phyloP scores from a whole-genome alignment of 805 yeast genomes.

The Ogataea wickerhamii region DNA sequence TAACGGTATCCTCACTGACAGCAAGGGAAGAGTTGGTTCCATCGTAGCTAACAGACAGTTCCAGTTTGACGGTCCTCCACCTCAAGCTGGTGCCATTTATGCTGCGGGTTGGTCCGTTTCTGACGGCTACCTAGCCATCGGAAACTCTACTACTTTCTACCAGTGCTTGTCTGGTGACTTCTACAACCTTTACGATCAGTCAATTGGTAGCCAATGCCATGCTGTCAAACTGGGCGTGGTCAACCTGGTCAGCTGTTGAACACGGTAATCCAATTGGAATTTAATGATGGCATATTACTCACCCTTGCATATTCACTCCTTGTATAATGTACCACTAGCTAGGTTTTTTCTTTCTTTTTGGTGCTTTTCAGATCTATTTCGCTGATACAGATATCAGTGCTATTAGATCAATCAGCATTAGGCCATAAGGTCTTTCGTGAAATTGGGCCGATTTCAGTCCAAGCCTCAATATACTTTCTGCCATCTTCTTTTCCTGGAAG shows the following conservation, averaged over 20 bases:
- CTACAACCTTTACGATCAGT: constrained; percentile 54
- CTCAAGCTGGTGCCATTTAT: constrained; percentile 54
- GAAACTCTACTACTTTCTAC: constrained; percentile 46
- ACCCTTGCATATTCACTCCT: constrained; percentile 3
- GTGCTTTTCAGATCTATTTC: background rate
- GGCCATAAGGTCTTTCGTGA: background rate
- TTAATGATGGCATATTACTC: constrained; percentile 1
- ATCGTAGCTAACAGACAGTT: constrained; percentile 62
- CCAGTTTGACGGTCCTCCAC: constrained; percentile 66
- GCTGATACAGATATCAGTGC: background rate
- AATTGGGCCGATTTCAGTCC: background rate
- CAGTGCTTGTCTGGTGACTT: constrained; percentile 55
- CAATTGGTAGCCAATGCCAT: constrained; percentile 43
- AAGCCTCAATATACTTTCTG: background rate
- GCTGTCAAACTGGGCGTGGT: constrained; percentile 43
- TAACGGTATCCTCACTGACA: constrained; percentile 42
- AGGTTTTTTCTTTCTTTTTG: constrained; percentile 1
- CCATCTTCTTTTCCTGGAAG: too few species aligned
- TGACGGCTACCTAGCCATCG: constrained; percentile 48
- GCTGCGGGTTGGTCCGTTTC: constrained; percentile 52
- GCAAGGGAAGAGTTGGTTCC: constrained; percentile 51
- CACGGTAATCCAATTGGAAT: background rate
- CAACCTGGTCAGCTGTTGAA: constrained; percentile 43
- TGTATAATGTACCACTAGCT: constrained; percentile 2
- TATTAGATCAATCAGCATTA: too few species aligned